These are phyloP conservation scores for Phialophora tarda DNA, from an alignment of 2,329 filamentous ascomycete species.

Conservation along the genomic window DNA sequence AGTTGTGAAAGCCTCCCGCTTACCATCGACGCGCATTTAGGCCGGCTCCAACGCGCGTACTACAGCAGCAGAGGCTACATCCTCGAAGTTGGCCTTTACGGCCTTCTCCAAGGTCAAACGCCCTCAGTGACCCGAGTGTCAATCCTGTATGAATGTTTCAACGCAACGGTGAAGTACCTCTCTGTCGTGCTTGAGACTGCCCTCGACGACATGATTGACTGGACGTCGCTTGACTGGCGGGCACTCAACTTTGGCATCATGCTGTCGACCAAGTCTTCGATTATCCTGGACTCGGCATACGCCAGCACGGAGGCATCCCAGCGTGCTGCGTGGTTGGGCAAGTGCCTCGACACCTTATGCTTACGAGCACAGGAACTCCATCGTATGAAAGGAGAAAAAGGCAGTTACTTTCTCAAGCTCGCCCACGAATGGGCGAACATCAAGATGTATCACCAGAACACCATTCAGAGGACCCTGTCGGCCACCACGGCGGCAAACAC, in stretches of 20 bases:
- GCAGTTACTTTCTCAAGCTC: conserved; percentile 24
- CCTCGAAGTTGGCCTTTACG: conserved; percentile 31
- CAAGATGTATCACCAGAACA: conserved; percentile 28
- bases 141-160: conserved; percentile 30
- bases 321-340: conserved; percentile 26
- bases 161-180: conserved; percentile 22
- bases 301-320: conserved; percentile 22
- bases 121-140: conserved; percentile 25
- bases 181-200: conserved; percentile 19
- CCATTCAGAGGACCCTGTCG: conserved; percentile 17
- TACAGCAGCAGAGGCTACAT: conserved; percentile 20
- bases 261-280: conserved; percentile 29
- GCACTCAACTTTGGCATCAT: conserved; percentile 26
- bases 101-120: conserved; percentile 25
- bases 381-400: conserved; percentile 9
- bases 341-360: conserved; percentile 30
- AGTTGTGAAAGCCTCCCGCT: neutral
- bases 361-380: conserved; percentile 22
- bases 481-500: conserved; percentile 1
- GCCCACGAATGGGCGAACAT: conserved; percentile 26
- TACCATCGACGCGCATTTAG: neutral
- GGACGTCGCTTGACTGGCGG: conserved; percentile 28
- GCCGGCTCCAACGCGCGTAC: conserved; percentile 8
- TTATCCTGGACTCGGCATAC: conserved; percentile 28
- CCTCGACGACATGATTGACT: conserved; percentile 27